These are phyloP conservation scores for Pythium sukuiense DNA, from an alignment of 352 stramenopile species.

Conservation along the genomic window DNA sequence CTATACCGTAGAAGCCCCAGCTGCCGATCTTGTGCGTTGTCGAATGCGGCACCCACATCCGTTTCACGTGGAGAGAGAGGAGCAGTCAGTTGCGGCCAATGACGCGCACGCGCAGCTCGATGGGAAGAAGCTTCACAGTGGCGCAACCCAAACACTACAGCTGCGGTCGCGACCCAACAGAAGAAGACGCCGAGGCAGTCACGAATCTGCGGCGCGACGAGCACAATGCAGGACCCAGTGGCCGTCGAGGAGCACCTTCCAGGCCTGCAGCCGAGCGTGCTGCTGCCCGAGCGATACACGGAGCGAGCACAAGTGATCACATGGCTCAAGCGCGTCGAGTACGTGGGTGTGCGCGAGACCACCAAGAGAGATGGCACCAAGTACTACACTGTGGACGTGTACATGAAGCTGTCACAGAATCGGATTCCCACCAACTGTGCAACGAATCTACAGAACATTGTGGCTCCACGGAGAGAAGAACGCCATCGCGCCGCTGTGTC, in stretches of 20 bases:
- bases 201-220: not conserved
- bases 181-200: not conserved
- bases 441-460: not conserved
- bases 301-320: conserved; percentile 9
- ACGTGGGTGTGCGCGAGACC: conserved; percentile 1
- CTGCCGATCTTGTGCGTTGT: not conserved
- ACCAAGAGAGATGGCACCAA: not conserved
- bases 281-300: conserved; percentile 19
- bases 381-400: conserved; percentile 13
- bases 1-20: not conserved
- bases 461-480: not conserved
- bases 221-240: not conserved
- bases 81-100: conserved; percentile 2
- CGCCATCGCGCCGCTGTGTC: conserved; percentile 38
- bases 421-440: not conserved
- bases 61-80: not conserved
- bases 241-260: not conserved
- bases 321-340: conserved; percentile 26
- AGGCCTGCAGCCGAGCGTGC: not conserved
- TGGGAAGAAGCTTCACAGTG: not conserved
- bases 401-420: conserved; percentile 7
- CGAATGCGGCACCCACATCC: not conserved
- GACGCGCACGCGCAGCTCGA: not conserved
- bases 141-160: not conserved
- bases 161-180: not conserved